Base-by-base conservation (phyloP, 495 filamentous ascomycete genomes). In the Lichenothelia convexa region DNA sequence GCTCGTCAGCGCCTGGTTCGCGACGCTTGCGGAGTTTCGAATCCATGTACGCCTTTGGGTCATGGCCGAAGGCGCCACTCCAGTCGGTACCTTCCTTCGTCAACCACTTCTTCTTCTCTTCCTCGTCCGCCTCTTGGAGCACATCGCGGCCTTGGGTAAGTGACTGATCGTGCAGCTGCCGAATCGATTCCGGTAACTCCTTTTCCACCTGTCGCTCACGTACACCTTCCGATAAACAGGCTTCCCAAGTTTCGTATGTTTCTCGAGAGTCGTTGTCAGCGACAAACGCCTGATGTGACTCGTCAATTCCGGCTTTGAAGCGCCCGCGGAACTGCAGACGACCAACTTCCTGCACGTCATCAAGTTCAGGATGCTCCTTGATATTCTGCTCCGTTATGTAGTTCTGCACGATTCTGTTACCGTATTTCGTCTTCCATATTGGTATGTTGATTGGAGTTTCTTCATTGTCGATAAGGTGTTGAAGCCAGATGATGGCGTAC, bases 201-300 rank as follows among this genome's bases (percentile, higher is more conserved):
- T 68, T 67, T 1, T 59, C 50, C 3, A 94, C 81, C 2, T 65
- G 62, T 32, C 68, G 67, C 0, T 60, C 57, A 5, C 87, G 70
- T 0, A 92, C 79, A 3, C 87, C 87, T 54, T 95, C 83, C 0
- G 80, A 69, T 17, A 73, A 64, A 47, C 86, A 93, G 0, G 83
- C 83, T 55, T 93, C 80, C 84, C 85, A 94, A 3, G 76, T 80
- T 61, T 94, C 87, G 45, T 78, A 91, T 0, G 87, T 93, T 60
- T 94, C 87, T 30, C 86, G 71, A 2, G 75, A 73, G 50, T 93
- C 74, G 45, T 89, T 93, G 54, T 93, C 83, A 19, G 75, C 68
- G 21, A 93, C 72, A 48, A 91, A 93, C 3, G 60, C 60, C 30
- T 77, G 65, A 50, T 93, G 87, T n/a, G 80, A 76, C 22, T 83